Evolutionary conservation across 2,329 filamentous ascomycete genomes (phyloP).

Genomic region (Trichoderma arundinaceum): DNA sequence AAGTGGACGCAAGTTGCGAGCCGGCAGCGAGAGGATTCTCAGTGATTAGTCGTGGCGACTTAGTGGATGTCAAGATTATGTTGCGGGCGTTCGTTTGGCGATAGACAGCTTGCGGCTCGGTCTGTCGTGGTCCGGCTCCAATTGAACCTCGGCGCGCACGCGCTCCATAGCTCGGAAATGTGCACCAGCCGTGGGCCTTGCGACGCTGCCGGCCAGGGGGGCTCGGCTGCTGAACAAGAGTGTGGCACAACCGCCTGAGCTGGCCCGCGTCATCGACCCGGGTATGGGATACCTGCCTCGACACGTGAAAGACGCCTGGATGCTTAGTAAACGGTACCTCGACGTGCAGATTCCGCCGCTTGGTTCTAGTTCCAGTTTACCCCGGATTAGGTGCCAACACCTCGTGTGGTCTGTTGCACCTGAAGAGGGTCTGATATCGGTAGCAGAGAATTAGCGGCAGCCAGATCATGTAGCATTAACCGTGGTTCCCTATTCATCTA

Average conservation of each 20-base stretch:
- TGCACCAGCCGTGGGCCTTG: neutral
- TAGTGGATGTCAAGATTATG: constrained; percentile 20
- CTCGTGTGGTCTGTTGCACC: neutral
- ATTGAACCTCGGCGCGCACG: constrained; percentile 33
- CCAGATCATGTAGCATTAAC: neutral
- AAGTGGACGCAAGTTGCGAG: constrained; percentile 4
- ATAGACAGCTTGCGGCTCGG: constrained; percentile 16
- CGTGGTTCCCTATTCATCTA: no score
- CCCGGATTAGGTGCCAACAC: constrained; percentile 15
- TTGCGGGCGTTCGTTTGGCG: constrained; percentile 9
- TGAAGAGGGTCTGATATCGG: neutral
- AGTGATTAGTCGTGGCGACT: constrained; percentile 2
- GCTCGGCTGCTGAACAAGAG: constrained; percentile 28
- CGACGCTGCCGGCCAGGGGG: constrained; percentile 26
- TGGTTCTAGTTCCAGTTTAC: constrained; percentile 15
- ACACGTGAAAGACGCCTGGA: constrained; percentile 24
- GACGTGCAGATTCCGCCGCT: neutral
- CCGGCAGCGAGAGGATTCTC: neutral
- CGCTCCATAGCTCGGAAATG: constrained; percentile 26
- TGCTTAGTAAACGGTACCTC: constrained; percentile 16
- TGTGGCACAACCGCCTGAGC: constrained; percentile 13
- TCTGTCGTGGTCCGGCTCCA: constrained; percentile 25
- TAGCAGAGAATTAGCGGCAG: neutral
- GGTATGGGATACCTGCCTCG: constrained; percentile 28
- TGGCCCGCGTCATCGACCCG: constrained; percentile 20